Evolutionary conservation across 2,329 filamentous ascomycete species (phyloP).

Genomic region (Rhynchosporium agropyri): DNA sequence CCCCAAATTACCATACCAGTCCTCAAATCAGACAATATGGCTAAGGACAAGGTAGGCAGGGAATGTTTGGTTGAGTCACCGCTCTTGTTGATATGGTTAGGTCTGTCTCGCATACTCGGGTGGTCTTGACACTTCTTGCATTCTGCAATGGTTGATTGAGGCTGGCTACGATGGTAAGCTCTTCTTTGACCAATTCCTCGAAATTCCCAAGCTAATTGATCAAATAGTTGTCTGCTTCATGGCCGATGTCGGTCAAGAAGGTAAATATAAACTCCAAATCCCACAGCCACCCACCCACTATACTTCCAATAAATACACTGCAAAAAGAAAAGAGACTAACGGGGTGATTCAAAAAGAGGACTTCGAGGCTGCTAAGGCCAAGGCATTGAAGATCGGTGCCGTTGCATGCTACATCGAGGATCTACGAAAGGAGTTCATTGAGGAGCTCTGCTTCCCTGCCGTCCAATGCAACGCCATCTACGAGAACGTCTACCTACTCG

Average conservation of each 20-base stretch:
- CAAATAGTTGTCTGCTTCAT: conserved; percentile 49
- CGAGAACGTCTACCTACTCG: conserved; percentile 67
- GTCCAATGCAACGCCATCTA: conserved; percentile 74
- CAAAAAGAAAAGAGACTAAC: conserved; percentile 3
- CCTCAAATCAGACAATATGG: conserved; percentile 30
- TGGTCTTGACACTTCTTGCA: conserved; percentile 51
- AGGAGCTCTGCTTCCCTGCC: conserved; percentile 74
- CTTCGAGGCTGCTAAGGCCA: conserved; percentile 71
- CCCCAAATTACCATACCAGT: not conserved
- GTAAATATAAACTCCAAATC: conserved; percentile 20
- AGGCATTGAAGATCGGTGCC: conserved; percentile 57
- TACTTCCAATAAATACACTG: not conserved
- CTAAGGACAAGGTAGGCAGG: conserved; percentile 36
- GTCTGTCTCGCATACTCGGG: conserved; percentile 49
- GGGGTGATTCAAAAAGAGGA: conserved; percentile 55
- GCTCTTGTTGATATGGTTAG: conserved; percentile 35
- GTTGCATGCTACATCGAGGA: conserved; percentile 53
- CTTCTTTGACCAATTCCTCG: not conserved
- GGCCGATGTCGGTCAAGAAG: conserved; percentile 73
- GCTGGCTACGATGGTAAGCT: conserved; percentile 50
- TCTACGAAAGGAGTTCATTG: conserved; percentile 74
- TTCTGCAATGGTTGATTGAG: conserved; percentile 49
- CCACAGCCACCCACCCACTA: not conserved
- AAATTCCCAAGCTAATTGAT: conserved; percentile 15
- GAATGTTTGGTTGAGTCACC: conserved; percentile 15